These are phyloP conservation scores for Phenoliferia sp. DNA, from an alignment of 1,284 basidiomycete genomes.

Conservation along the genomic window DNA sequence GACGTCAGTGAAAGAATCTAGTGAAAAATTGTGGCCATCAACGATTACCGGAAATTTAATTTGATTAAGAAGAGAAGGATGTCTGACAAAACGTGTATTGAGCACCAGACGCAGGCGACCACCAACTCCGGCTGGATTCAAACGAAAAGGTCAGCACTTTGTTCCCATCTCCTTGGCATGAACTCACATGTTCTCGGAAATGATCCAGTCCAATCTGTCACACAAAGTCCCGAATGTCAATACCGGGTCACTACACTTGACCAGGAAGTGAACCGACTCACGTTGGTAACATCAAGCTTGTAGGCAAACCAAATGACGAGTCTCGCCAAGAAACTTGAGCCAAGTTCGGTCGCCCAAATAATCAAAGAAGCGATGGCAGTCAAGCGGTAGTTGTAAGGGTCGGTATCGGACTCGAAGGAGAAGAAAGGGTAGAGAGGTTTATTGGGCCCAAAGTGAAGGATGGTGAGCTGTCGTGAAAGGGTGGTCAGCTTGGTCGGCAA, in stretches of 20 bases:
- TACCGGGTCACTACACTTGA: background rate
- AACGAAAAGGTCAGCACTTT: no score
- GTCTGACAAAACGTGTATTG: slow-evolving; percentile 53
- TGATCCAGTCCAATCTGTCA: slow-evolving; percentile 47
- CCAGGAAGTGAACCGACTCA: slow-evolving; percentile 12
- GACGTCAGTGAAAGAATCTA: no score
- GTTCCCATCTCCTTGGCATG: slow-evolving; percentile 21
- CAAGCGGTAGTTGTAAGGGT: slow-evolving; percentile 54
- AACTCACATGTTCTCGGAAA: slow-evolving; percentile 49
- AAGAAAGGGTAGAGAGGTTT: slow-evolving; percentile 54
- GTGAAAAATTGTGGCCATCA: no score
- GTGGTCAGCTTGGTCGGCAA: background rate
- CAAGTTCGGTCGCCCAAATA: slow-evolving; percentile 52
- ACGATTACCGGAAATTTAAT: background rate
- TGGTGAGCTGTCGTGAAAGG: slow-evolving; percentile 39
- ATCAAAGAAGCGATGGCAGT: slow-evolving; percentile 51
- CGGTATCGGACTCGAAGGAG: slow-evolving; percentile 45
- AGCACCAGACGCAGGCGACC: slow-evolving; percentile 48
- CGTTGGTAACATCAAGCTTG: slow-evolving; percentile 49
- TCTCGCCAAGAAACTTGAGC: slow-evolving; percentile 49
- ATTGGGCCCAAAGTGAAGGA: slow-evolving; percentile 53
- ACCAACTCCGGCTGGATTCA: slow-evolving; percentile 37
- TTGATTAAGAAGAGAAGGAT: slow-evolving; percentile 47
- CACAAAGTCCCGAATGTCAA: background rate
- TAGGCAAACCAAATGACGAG: slow-evolving; percentile 47